Evolutionary conservation across 2,329 filamentous ascomycete genomes (phyloP).

Genomic region (Lachnum nothofagi): DNA sequence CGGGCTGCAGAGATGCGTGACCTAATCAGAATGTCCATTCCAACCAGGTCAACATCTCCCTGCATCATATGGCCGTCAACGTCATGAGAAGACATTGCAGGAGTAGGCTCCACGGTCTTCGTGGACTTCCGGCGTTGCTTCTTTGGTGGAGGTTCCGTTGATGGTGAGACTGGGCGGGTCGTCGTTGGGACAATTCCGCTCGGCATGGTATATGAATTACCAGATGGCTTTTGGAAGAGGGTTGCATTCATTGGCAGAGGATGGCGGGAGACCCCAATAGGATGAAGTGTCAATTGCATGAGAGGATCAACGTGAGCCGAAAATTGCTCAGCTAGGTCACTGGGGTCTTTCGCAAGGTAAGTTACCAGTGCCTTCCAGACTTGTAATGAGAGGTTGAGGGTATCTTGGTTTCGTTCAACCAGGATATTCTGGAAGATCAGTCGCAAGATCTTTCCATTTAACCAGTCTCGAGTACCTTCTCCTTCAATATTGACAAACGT

Average conservation of each 20-base stretch:
- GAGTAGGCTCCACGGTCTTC: slow-evolving; percentile 67
- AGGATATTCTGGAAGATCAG: slow-evolving; percentile 93
- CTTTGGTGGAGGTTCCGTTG: slow-evolving; percentile 56
- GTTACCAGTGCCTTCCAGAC: slow-evolving; percentile 78
- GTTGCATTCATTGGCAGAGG: slow-evolving; percentile 87
- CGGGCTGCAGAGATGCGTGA: slow-evolving; percentile 83
- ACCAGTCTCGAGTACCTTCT: slow-evolving; percentile 78
- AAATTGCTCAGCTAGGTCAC: slow-evolving; percentile 67
- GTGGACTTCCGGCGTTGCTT: slow-evolving; percentile 79
- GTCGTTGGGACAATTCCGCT: slow-evolving; percentile 41
- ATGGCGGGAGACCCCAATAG: slow-evolving; percentile 84
- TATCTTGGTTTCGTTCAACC: slow-evolving; percentile 81
- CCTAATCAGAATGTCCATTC: slow-evolving; percentile 79
- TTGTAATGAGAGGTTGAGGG: slow-evolving; percentile 76
- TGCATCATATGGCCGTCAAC: slow-evolving; percentile 98
- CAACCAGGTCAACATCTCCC: slow-evolving; percentile 91
- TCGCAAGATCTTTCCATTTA: slow-evolving; percentile 81
- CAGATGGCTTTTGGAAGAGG: slow-evolving; percentile 90
- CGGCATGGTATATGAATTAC: slow-evolving; percentile 66
- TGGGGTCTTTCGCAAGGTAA: slow-evolving; percentile 57
- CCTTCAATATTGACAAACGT: slow-evolving; percentile 88
- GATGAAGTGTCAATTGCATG: slow-evolving; percentile 78
- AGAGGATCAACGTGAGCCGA: slow-evolving; percentile 71
- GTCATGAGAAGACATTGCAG: slow-evolving; percentile 73
- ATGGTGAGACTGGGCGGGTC: slow-evolving; percentile 35